Percentiles rank a stretch among this genome's conserved stretches.
These are phyloP conservation scores for Apium graveolens DNA, from an alignment of 129 eudicot genomes.

Conservation along the genomic window DNA sequence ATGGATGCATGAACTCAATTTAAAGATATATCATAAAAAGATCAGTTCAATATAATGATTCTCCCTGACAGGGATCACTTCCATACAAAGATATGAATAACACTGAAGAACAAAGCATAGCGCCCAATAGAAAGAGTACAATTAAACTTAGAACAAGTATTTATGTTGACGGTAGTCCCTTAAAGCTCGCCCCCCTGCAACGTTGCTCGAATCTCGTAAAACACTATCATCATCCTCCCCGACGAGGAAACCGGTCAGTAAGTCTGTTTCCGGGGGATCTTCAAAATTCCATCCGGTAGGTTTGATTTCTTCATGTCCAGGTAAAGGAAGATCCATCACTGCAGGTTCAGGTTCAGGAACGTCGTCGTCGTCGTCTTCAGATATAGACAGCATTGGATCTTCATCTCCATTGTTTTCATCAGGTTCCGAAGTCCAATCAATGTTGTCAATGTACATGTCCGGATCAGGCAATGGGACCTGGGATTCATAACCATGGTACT, in stretches of 20 bases:
- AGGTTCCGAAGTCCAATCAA: neutral
- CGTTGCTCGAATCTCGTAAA: neutral
- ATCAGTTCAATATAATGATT: too few species aligned
- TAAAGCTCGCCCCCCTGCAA: neutral
- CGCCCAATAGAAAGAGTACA: too few species aligned
- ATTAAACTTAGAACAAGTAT: too few species aligned
- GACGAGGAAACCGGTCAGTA: neutral
- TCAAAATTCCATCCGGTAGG: too few species aligned
- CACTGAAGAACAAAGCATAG: too few species aligned
- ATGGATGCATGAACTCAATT: too few species aligned
- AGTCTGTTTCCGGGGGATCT: neutral
- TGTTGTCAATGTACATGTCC: neutral
- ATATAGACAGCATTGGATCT: neutral
- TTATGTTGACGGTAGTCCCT: neutral
- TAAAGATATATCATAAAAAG: too few species aligned
- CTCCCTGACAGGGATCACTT: too few species aligned
- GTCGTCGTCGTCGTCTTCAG: neutral
- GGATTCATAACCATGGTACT: neutral
- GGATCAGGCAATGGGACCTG: neutral
- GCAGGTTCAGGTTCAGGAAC: neutral
- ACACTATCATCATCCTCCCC: neutral
- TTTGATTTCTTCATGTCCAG: neutral
- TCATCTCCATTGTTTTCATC: neutral
- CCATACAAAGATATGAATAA: too few species aligned
- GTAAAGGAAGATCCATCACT: neutral